Base-by-base conservation (phyloP, 225 moss, liverwort and hornwort species). In the Bryoerythrophyllum caledonicum region DNA sequence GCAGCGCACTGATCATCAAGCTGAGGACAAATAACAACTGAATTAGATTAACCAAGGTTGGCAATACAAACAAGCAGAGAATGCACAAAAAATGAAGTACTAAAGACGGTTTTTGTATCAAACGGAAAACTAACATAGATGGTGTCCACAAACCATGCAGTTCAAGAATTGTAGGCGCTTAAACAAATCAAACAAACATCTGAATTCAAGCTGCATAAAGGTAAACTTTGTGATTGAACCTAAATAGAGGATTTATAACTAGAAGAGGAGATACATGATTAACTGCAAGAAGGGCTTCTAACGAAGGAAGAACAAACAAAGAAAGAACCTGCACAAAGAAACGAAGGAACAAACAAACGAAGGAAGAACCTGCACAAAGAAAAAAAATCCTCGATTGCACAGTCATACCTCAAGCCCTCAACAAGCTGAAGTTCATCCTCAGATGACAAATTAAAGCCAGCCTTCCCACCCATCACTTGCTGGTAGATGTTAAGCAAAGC, bases 341-440 rank as follows among this genome's bases (percentile, higher is more conserved):
- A n/a, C 59, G 21, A 60, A 23, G 35, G 44, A 14, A 61, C n/a
- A n/a, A n/a, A n/a, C n/a, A n/a, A n/a, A n/a, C n/a, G 10, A 63
- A 49, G 40, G 44, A 38, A 43, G 2, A 34, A 57, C 32, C 13
- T 60, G 8, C 46, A 61, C 41, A 65, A 54, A 59, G 15, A 71
- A 48, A 21, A 60, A 44, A 25, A 62, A 25, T 54, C 65, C 12
- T 65, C 23, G 48, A 65, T 58, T 14, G 38, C 68, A 75, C 0
- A 37, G n/a, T 67, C 41, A 25, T 83, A 99, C 97, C 97, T 99
- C 60, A 99, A 75, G 71, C 97, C 97, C 84, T 99, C 97, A 46
- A 99, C 90, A 74, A 99, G 88, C 83, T 95, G 94, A 79, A 99
- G 91, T 76, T 95, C 97, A 91, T 99, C 97, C 8, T 99, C 93